phyloP scores from a whole-genome alignment of 2,329 filamentous ascomycete genomes.

The Atkinsonella hypoxylon region DNA sequence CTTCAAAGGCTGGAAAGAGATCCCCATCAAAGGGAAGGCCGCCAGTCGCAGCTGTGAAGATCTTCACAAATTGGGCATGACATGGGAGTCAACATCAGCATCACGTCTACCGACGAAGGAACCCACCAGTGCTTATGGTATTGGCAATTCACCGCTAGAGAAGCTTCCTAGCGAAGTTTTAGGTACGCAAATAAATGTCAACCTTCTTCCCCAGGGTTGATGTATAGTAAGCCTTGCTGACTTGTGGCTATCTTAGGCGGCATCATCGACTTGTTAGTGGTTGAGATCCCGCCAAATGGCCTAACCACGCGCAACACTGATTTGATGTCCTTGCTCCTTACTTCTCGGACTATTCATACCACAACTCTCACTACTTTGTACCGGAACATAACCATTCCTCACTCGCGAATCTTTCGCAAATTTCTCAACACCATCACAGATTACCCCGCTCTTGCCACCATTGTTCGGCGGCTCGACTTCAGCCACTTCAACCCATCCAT shows the following conservation, averaged over 20 bases:
- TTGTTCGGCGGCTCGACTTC: constrained; percentile 71
- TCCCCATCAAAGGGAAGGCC: constrained; percentile 44
- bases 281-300: constrained; percentile 62
- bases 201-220: background rate
- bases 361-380: constrained; percentile 67
- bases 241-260: constrained; percentile 34
- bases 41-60: constrained; percentile 52
- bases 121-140: constrained; percentile 16
- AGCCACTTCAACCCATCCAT: constrained; percentile 76
- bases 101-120: constrained; percentile 22
- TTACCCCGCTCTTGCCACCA: constrained; percentile 57
- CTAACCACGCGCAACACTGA: constrained; percentile 67
- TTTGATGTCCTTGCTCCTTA: constrained; percentile 61
- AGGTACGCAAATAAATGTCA: constrained; percentile 35
- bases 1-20: constrained; percentile 52
- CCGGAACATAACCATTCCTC: constrained; percentile 68
- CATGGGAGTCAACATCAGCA: constrained; percentile 35
- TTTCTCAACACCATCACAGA: constrained; percentile 57
- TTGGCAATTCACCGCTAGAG: constrained; percentile 50
- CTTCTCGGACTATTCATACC: constrained; percentile 62
- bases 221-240: constrained; percentile 1
- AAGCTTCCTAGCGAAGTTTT: constrained; percentile 58
- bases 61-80: constrained; percentile 41
- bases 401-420: constrained; percentile 74
- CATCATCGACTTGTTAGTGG: constrained; percentile 62